Conservation (phyloP, 192 early-diverging fungal genomes). For the Coemansia sp. region DNA sequence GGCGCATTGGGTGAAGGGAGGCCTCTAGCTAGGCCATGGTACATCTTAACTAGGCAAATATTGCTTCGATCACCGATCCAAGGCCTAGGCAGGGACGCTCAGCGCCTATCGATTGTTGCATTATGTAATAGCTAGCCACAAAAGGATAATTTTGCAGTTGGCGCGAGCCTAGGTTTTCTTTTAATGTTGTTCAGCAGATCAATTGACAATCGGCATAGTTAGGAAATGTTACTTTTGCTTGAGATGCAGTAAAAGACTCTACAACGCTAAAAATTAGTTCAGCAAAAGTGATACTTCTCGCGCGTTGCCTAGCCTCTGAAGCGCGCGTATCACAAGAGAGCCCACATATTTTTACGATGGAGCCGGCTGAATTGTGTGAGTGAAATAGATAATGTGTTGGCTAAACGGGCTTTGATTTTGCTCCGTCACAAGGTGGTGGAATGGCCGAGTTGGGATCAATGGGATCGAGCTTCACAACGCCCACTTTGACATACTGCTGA, state of each 20-base stretch:
- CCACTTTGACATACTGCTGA: constrained; percentile 85
- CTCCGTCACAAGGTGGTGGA: constrained; percentile 71
- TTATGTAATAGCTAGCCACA: background rate
- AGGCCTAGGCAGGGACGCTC: background rate
- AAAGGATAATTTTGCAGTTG: background rate
- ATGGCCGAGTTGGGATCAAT: constrained; percentile 82
- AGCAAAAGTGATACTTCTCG: background rate
- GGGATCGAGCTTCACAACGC: constrained; percentile 74
- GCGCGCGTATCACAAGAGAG: background rate
- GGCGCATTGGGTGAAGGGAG: background rate
- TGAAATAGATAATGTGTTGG: background rate
- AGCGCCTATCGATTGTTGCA: background rate
- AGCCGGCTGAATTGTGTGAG: background rate
- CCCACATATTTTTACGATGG: background rate
- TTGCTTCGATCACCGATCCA: background rate
- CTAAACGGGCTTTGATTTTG: constrained; percentile 48
- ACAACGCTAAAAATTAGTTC: background rate
- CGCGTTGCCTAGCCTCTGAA: background rate
- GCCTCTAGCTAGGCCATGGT: background rate
- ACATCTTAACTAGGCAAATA: background rate
- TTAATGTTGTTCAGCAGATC: background rate
- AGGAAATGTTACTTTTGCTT: background rate
- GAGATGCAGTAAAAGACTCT: background rate
- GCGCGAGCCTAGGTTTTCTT: background rate
- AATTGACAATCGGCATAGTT: background rate